A percentile compares a stretch with the other conserved stretches of the same genome.
phyloP scores from a whole-genome alignment of 148 eudicot species.

The Cornus florida region DNA sequence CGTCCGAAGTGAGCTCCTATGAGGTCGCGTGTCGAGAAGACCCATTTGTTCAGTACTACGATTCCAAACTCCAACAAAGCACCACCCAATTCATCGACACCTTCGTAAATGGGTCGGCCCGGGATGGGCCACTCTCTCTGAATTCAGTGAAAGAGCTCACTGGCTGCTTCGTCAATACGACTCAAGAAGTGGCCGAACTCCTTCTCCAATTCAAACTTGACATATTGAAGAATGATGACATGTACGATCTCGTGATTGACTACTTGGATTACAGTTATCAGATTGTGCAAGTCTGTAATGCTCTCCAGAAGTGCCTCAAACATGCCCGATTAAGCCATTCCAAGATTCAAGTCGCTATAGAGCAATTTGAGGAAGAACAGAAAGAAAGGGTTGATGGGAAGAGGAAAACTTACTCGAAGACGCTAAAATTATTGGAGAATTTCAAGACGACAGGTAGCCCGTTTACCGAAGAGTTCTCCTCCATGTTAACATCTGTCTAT shows the following conservation, averaged over 20 bases:
- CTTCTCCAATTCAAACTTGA: no score
- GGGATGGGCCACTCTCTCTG: slow-evolving; percentile 22
- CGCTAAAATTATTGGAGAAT: slow-evolving; percentile 28
- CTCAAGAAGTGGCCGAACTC: no score
- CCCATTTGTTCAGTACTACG: slow-evolving; percentile 30
- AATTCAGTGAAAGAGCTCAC: no score
- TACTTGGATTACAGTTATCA: slow-evolving; percentile 39
- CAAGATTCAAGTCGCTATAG: slow-evolving; percentile 20
- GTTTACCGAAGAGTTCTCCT: slow-evolving; percentile 28
- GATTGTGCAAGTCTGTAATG: slow-evolving; percentile 26
- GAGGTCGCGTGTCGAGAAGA: slow-evolving; percentile 30
- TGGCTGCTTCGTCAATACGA: no score
- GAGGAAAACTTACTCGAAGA: slow-evolving; percentile 26
- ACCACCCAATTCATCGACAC: slow-evolving; percentile 20
- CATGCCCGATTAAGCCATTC: slow-evolving; percentile 26
- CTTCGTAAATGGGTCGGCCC: background rate
- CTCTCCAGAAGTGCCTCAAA: slow-evolving; percentile 32
- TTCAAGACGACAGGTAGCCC: slow-evolving; percentile 38
- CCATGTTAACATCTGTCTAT: slow-evolving; percentile 23
- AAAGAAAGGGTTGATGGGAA: background rate
- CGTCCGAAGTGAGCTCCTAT: no score
- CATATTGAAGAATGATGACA: no score
- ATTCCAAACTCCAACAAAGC: slow-evolving; percentile 24
- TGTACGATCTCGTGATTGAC: slow-evolving; percentile 20
- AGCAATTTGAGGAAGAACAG: slow-evolving; percentile 31